Evolutionary conservation across 257 asterid species (phyloP).

Genomic region (Solanum bulbocastanum): DNA sequence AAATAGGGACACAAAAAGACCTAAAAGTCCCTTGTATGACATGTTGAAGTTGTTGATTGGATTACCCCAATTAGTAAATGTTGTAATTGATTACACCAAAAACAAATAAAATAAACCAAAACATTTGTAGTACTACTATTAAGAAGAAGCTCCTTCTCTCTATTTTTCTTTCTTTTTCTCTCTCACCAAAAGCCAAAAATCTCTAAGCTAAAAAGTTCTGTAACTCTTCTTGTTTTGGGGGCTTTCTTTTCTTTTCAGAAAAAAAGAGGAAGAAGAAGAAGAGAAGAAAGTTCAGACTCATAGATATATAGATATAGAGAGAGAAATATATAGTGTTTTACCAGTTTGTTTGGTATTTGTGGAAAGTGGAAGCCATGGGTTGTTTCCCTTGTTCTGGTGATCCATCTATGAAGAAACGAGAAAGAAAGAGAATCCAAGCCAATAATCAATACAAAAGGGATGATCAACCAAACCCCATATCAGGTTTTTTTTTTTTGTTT

Average conservation of each 20-base stretch:
- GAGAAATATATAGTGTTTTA: not conserved
- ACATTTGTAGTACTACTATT: not conserved
- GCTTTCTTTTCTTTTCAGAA: not conserved
- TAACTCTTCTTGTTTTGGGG: not conserved
- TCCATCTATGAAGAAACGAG: conserved; percentile 30
- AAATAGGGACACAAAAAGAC: not conserved
- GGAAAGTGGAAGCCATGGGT: conserved; percentile 35
- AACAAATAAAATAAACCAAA: not conserved
- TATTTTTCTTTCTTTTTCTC: not conserved
- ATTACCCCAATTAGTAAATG: not conserved
- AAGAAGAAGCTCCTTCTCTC: not conserved
- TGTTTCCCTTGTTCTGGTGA: conserved; percentile 64
- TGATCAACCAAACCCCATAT: conserved; percentile 24
- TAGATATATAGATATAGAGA: not conserved
- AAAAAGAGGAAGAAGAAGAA: not conserved
- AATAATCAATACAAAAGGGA: conserved; percentile 14
- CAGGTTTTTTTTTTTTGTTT: conserved; percentile 14
- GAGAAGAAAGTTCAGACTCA: not conserved
- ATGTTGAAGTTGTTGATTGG: not conserved
- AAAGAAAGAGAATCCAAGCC: conserved; percentile 10
- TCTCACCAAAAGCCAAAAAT: conserved; percentile 5
- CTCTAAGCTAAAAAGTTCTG: not conserved
- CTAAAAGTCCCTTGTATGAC: not conserved
- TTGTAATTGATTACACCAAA: not conserved
- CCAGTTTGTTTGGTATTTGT: not conserved